These are phyloP conservation scores for Hippophae rhamnoides DNA, from an alignment of 306 rosid species.

Conservation along the genomic window DNA sequence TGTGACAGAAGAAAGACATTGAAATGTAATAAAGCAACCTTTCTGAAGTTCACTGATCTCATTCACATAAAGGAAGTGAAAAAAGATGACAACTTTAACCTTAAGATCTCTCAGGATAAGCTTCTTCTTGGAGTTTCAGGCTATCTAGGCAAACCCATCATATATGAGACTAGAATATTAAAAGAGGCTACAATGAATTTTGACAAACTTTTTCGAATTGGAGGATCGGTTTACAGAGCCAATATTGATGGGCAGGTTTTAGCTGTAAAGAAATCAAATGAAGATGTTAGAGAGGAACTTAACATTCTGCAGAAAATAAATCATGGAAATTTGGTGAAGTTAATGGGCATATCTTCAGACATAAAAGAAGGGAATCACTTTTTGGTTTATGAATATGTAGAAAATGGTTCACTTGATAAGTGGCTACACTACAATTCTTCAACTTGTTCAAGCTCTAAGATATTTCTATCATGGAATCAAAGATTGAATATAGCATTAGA, in stretches of 20 bases:
- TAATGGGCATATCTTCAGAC: conserved; percentile 51
- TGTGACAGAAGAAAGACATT: conserved; percentile 25
- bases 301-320: conserved; percentile 69
- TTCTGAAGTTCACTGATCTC: conserved; percentile 28
- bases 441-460: conserved; percentile 14
- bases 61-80: conserved; percentile 2
- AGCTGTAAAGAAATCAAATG: conserved; percentile 47
- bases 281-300: conserved; percentile 57
- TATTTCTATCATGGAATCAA: conserved; percentile 57
- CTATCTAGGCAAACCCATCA: conserved; percentile 54
- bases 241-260: conserved; percentile 37
- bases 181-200: conserved; percentile 63
- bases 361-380: conserved; percentile 32
- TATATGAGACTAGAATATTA: conserved; percentile 41
- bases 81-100: conserved; percentile 1
- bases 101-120: conserved; percentile 21
- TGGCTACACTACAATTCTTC: conserved; percentile 41
- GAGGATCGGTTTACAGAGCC: conserved; percentile 63
- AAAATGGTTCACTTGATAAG: conserved; percentile 62
- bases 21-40: conserved; percentile 21
- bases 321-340: conserved; percentile 67
- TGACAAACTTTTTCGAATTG: conserved; percentile 41
- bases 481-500: conserved; percentile 66
- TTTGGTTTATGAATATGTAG: conserved; percentile 64
- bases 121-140: conserved; percentile 64